Percentiles rank a stretch among this genome's conserved stretches.
These are phyloP conservation scores for Iberis amara DNA, from an alignment of 441 rosid genomes.

Conservation along the genomic window DNA sequence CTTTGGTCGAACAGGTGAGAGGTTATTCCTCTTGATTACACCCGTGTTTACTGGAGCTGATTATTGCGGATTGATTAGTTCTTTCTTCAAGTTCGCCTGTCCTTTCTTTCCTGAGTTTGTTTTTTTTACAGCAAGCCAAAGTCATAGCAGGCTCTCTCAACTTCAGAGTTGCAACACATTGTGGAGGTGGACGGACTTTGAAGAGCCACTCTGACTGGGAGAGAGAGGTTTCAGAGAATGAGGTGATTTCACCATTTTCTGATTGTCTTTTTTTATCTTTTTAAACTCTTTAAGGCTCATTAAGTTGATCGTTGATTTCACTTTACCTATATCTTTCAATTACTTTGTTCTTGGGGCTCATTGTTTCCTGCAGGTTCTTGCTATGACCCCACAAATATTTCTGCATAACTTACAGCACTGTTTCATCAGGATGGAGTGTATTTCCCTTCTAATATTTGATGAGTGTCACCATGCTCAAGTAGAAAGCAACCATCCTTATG, in stretches of 20 bases:
- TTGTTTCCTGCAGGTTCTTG: constrained; percentile 67
- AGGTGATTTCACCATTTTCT: constrained; percentile 41
- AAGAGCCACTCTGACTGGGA: constrained; percentile 71
- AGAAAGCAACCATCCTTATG: constrained; percentile 81
- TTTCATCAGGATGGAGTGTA: constrained; percentile 80
- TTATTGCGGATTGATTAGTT: constrained; percentile 5
- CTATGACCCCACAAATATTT: constrained; percentile 85
- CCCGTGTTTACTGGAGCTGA: neutral
- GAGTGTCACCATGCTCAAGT: constrained; percentile 98
- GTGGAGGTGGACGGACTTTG: constrained; percentile 53
- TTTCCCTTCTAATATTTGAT: constrained; percentile 82
- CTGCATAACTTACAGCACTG: constrained; percentile 73
- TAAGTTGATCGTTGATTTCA: constrained; percentile 3
- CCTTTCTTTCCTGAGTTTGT: constrained; percentile 17
- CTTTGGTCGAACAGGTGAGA: constrained; percentile 69
- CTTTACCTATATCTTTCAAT: constrained; percentile 15
- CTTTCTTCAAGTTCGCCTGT: constrained; percentile 13
- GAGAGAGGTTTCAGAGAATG: constrained; percentile 59
- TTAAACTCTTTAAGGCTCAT: constrained; percentile 4
- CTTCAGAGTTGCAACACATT: constrained; percentile 66
- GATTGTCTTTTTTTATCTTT: constrained; percentile 2
- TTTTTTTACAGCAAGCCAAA: constrained; percentile 79
- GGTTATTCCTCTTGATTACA: neutral
- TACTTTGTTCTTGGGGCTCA: constrained; percentile 16
- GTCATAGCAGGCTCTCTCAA: constrained; percentile 68